These are phyloP conservation scores for Phytophthora brassicae DNA, from an alignment of 352 stramenopile species.

Conservation along the genomic window DNA sequence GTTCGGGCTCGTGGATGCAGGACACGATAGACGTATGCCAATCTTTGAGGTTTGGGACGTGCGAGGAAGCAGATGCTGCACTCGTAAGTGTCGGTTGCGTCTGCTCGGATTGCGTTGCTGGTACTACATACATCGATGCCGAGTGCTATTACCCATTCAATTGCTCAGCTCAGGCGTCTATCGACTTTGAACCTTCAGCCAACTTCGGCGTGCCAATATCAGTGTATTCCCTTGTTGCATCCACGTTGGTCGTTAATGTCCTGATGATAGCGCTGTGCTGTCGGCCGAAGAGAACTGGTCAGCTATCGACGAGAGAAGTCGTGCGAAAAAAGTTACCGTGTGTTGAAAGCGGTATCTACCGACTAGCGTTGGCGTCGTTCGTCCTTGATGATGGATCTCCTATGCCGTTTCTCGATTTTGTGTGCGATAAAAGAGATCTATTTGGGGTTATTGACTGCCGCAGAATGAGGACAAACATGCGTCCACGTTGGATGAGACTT, in stretches of 20 bases:
- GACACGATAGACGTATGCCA: not conserved
- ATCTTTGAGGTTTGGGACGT: not conserved
- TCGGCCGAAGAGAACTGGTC: not conserved
- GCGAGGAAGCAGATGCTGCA: not conserved
- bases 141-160: not conserved
- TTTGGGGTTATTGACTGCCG: conserved; percentile 17
- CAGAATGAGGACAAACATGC: not conserved
- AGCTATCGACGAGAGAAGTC: not conserved
- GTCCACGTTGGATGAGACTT: too few species aligned
- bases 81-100: not conserved
- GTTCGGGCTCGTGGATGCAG: not conserved
- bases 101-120: not conserved
- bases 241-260: not conserved
- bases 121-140: not conserved
- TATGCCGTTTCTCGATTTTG: conserved; percentile 10
- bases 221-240: not conserved
- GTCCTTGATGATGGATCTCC: conserved; percentile 6
- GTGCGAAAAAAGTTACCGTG: not conserved
- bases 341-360: not conserved
- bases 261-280: not conserved
- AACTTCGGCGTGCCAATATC: not conserved
- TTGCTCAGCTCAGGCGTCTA: not conserved
- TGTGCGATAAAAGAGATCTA: conserved; percentile 20
- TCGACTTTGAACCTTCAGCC: not conserved
- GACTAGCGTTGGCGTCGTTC: not conserved